Evolutionary conservation across 768 basidiomycete genomes (phyloP), one percentile per base, ranked within the genome.

Genomic region (Boletus fagicola): DNA sequence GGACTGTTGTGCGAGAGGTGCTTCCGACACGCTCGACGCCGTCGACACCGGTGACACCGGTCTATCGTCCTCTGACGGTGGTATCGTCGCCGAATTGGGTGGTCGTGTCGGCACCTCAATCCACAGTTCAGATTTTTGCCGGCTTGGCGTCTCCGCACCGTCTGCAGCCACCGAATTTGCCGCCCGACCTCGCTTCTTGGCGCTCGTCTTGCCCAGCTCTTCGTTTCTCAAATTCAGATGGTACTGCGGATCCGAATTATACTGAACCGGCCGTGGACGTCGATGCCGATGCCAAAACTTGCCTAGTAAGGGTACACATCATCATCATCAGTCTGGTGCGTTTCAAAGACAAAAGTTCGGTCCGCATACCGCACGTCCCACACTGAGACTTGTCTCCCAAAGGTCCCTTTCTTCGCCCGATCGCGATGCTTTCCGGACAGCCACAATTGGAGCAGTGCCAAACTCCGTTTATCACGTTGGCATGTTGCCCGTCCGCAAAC

Each of bases 361-460:
- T 13, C 45, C 11, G 78, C 90, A 52, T 74, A 94, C 94, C 92
- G 73, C 94, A 97, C n/a, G 84, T 80, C 33, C 91, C 92, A 73
- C 94, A 98, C 70, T 96, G 89, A 3, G 86, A 88, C 71, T 93
- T 93, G 67, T 91, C 87, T 9, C 94, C 94, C 47, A 93, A 76
- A 1, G 92, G 94, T 1, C 95, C 94, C 65, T 95, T 95, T 62
- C 93, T 79, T 59, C 92, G 77, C 3, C 94, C 94, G 43, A 93
- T 76, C 3, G 92, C 91, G 56, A 96, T 86, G 63, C 76, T 84
- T 67, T 92, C 93, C 0, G 94, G 94, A 68, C 90, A 90, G 6
- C 94, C 94, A 65, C 92, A 97, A 67, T 94, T 96, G 20, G 92
- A 93, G 68, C 94, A 98, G 74, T 94, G 92, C 94, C 94, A 97